Evolutionary conservation across 2,329 filamentous ascomycete genomes (phyloP).

Genomic region (Tricladium varicosporioides): DNA sequence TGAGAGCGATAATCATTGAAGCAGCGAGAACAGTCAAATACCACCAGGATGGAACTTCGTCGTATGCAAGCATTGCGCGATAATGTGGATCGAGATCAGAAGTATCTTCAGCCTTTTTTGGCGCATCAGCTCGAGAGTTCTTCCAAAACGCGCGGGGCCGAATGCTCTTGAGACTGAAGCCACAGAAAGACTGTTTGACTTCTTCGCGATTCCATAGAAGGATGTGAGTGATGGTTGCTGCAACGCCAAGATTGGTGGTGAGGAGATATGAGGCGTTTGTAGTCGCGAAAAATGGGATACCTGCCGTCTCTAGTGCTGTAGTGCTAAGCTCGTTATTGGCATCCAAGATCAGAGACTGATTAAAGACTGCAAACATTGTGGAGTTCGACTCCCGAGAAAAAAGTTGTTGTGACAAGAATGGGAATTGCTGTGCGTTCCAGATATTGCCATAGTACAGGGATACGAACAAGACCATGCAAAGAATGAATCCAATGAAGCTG

Average conservation of each 20-base stretch:
- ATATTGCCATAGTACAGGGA: conserved; percentile 43
- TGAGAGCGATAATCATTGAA: conserved; percentile 33
- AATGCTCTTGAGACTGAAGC: background rate
- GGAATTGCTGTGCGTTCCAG: conserved; percentile 41
- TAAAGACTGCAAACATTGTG: conserved; percentile 38
- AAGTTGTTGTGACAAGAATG: conserved; percentile 43
- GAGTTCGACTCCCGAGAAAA: conserved; percentile 38
- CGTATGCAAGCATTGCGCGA: conserved; percentile 39
- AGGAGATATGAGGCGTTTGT: background rate
- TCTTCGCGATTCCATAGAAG: background rate
- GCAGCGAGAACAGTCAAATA: conserved; percentile 28
- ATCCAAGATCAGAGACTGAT: conserved; percentile 43
- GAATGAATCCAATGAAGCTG: conserved; percentile 34
- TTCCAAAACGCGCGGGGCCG: background rate
- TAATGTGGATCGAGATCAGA: conserved; percentile 42
- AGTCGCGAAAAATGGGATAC: conserved; percentile 26
- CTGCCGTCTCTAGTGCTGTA: conserved; percentile 34
- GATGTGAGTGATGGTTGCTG: background rate
- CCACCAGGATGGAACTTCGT: conserved; percentile 42
- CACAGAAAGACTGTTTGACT: background rate
- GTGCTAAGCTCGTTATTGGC: conserved; percentile 39
- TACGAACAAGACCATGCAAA: conserved; percentile 36
- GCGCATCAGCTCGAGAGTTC: background rate
- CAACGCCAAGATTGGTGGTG: background rate
- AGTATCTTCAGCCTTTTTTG: background rate